phyloP scores from a whole-genome alignment of 192 early-diverging fungal species.

The Obelidium mucronatum region DNA sequence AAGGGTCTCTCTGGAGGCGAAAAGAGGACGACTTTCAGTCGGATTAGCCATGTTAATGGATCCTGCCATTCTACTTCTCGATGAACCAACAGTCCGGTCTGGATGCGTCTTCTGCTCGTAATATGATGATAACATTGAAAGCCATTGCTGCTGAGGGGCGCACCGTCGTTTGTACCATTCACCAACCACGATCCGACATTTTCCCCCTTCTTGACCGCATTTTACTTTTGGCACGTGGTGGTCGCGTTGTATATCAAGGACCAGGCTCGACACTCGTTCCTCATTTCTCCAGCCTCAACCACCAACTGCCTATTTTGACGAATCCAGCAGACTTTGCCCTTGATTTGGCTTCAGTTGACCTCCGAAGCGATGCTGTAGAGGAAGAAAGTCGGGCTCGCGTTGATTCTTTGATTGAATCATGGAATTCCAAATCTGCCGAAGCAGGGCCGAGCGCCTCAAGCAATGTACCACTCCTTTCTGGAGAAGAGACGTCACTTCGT shows the following conservation, averaged over 20 bases:
- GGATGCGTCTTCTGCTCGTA: constrained; percentile 42
- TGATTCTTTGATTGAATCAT: constrained; percentile 32
- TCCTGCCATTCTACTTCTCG: constrained; percentile 43
- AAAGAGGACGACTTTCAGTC: constrained; percentile 73
- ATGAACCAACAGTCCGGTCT: constrained; percentile 49
- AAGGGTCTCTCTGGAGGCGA: constrained; percentile 75
- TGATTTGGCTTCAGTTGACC: constrained; percentile 53
- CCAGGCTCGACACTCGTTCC: constrained; percentile 35
- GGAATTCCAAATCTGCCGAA: constrained; percentile 1
- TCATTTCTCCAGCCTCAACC: constrained; percentile 42
- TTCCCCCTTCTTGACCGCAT: constrained; percentile 74
- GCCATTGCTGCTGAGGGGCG: constrained; percentile 36
- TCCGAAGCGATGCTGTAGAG: constrained; percentile 41
- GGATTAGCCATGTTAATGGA: constrained; percentile 59
- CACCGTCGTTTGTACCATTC: constrained; percentile 79
- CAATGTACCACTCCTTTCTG: neutral
- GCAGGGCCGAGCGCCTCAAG: neutral
- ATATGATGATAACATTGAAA: constrained; percentile 45
- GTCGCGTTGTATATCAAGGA: constrained; percentile 50
- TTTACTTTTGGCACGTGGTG: constrained; percentile 35
- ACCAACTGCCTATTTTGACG: constrained; percentile 39
- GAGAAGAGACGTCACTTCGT: neutral
- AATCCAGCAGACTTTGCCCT: constrained; percentile 57
- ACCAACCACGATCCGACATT: constrained; percentile 79
- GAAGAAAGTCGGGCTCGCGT: constrained; percentile 28